A percentile compares a stretch with the other conserved stretches of the same genome.
Evolutionary conservation across 208 protist genomes (phyloP).

Genomic region (Sergeia podlipaevii): DNA sequence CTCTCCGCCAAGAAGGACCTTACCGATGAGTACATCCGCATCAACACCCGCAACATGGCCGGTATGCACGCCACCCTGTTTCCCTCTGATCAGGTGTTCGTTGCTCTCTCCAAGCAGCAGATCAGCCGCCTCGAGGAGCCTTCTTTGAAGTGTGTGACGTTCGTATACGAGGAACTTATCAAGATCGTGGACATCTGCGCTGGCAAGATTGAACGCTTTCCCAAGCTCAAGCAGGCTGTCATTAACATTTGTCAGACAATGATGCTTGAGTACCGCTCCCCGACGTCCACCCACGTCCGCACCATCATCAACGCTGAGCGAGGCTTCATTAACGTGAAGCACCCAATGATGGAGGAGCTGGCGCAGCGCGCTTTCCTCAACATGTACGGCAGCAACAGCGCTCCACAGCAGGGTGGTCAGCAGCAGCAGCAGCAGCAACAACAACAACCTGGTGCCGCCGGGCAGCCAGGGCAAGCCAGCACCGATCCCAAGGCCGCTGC

Average conservation of each 20-base stretch:
- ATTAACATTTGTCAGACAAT: conserved; percentile 84
- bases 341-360: conserved; percentile 85
- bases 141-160: conserved; percentile 93
- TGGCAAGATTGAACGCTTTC: conserved; percentile 83
- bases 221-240: conserved; percentile 84
- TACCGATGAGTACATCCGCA: conserved; percentile 94
- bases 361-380: conserved; percentile 71
- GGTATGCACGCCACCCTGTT: conserved; percentile 96
- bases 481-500: too few relatives aligned
- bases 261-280: conserved; percentile 72
- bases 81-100: conserved; percentile 96
- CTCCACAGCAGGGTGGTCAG: conserved; percentile 1
- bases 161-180: conserved; percentile 95
- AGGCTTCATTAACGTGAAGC: conserved; percentile 97
- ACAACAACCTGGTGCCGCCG: conserved; percentile 2
- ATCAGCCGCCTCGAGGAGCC: conserved; percentile 94
- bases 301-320: conserved; percentile 95
- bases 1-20: conserved; percentile 91
- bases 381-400: conserved; percentile 47
- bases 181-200: conserved; percentile 89
- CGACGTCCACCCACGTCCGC: conserved; percentile 85
- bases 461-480: too few relatives aligned
- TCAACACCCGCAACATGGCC: conserved; percentile 95
- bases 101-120: conserved; percentile 94
- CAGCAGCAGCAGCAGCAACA: conserved; percentile 4